A percentile compares a stretch with the other conserved stretches of the same genome.
Conservation (phyloP, 2,329 filamentous ascomycete genomes). For the Thelonectria discophora region DNA sequence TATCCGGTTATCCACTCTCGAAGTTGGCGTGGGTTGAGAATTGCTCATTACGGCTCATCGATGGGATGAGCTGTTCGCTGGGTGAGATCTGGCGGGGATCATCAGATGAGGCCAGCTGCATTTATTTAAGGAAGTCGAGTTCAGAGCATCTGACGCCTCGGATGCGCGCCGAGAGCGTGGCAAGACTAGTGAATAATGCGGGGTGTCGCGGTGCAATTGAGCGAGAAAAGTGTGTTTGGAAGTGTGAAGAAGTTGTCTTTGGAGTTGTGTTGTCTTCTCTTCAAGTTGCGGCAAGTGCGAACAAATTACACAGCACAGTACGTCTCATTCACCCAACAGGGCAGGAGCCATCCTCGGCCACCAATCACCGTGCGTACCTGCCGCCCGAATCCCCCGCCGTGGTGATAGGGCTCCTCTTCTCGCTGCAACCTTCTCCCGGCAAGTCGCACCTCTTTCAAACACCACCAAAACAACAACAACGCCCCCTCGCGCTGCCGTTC, state of each 20-base stretch:
- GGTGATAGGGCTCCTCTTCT: constrained; percentile 4
- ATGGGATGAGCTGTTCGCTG: background rate
- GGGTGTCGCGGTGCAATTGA: background rate
- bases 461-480: constrained; percentile 33
- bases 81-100: background rate
- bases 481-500: constrained; percentile 31
- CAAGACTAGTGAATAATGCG: background rate
- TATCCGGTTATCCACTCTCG: background rate
- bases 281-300: background rate
- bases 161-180: background rate
- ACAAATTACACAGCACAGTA: no score
- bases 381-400: background rate
- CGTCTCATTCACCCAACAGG: no score
- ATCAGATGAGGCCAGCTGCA: background rate
- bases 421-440: constrained; percentile 17
- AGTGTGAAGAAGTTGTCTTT: background rate
- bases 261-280: background rate
- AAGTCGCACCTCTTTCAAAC: constrained; percentile 21
- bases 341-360: background rate
- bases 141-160: background rate
- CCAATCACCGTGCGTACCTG: background rate
- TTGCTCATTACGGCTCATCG: background rate
- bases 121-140: background rate
- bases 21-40: background rate
- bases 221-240: background rate